A percentile compares a stretch with the other conserved stretches of the same genome.
phyloP scores from a whole-genome alignment of 169 alveolate species.

The Sarcocystis neurona region DNA sequence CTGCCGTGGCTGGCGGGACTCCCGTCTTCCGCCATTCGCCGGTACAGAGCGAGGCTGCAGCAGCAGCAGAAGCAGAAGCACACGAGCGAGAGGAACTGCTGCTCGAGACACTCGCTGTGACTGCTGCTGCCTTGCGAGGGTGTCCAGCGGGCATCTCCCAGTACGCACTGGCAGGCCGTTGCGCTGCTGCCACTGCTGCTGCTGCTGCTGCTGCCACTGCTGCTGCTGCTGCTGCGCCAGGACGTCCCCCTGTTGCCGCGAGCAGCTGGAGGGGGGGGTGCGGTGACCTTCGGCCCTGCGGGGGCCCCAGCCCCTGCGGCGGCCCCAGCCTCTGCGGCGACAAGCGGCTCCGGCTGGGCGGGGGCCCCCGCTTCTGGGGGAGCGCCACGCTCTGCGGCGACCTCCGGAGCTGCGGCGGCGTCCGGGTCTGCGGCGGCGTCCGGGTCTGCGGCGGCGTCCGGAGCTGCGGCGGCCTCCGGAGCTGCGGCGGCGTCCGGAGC shows the following conservation, averaged over 20 bases:
- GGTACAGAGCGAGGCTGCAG: no score
- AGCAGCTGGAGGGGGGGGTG: no score
- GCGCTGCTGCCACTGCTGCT: not conserved
- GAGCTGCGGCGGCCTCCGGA: no score
- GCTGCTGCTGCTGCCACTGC: not conserved
- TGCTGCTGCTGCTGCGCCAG: not conserved
- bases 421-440: no score
- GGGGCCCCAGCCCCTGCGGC: not conserved
- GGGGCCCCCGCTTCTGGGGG: not conserved
- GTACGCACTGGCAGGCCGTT: no score
- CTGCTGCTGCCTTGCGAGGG: slow-evolving; percentile 1
- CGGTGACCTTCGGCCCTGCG: not conserved
- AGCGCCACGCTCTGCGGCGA: not conserved
- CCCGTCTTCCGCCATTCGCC: no score
- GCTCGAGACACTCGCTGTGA: not conserved
- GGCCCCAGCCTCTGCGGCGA: not conserved
- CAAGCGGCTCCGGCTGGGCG: not conserved
- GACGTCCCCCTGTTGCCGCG: not conserved
- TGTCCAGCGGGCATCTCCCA: no score
- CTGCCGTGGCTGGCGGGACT: no score
- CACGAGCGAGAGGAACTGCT: not conserved
- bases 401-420: not conserved
- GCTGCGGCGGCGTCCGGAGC: no score
- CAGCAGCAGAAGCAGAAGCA: not conserved
- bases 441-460: no score